phyloP scores from a whole-genome alignment of 2,329 filamentous ascomycete species.

The Fusarium penzigii region DNA sequence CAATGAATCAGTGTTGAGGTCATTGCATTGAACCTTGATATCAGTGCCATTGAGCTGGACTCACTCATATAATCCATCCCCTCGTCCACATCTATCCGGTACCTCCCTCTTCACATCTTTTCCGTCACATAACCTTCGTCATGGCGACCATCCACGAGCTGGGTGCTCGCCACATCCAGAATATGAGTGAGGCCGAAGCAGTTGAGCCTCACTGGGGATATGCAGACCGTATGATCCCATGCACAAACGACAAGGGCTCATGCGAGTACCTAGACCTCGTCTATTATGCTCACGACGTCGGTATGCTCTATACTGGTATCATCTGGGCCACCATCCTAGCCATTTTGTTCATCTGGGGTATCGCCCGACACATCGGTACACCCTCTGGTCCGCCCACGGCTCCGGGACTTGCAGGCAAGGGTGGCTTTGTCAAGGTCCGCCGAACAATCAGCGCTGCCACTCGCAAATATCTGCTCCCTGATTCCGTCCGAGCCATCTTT shows the following conservation, averaged over 20 bases:
- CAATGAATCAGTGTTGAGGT: too few relatives aligned
- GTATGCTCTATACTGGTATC: slow-evolving; percentile 53
- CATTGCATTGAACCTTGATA: too few relatives aligned
- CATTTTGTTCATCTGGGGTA: slow-evolving; percentile 46
- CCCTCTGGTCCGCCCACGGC: slow-evolving; percentile 23
- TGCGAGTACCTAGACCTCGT: slow-evolving; percentile 54
- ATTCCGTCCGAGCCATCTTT: slow-evolving; percentile 59
- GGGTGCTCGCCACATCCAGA: slow-evolving; percentile 43
- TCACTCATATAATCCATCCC: not conserved
- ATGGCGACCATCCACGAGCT: slow-evolving; percentile 24
- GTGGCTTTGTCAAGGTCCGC: slow-evolving; percentile 30
- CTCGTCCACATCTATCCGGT: not conserved
- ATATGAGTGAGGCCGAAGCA: slow-evolving; percentile 37
- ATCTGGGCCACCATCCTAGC: slow-evolving; percentile 49
- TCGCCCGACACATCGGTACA: slow-evolving; percentile 27
- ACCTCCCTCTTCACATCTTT: too few relatives aligned
- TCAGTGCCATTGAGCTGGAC: too few relatives aligned
- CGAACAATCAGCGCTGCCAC: slow-evolving; percentile 42
- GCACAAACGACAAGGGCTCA: slow-evolving; percentile 47
- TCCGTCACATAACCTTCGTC: not conserved
- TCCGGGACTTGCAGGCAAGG: slow-evolving; percentile 23
- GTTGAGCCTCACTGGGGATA: slow-evolving; percentile 50
- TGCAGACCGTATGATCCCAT: slow-evolving; percentile 45
- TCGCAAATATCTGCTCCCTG: slow-evolving; percentile 60
- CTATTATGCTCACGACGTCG: slow-evolving; percentile 48